Conservation (phyloP, 2,329 filamentous ascomycete species). For the Alternaria novae-zelandiae region DNA sequence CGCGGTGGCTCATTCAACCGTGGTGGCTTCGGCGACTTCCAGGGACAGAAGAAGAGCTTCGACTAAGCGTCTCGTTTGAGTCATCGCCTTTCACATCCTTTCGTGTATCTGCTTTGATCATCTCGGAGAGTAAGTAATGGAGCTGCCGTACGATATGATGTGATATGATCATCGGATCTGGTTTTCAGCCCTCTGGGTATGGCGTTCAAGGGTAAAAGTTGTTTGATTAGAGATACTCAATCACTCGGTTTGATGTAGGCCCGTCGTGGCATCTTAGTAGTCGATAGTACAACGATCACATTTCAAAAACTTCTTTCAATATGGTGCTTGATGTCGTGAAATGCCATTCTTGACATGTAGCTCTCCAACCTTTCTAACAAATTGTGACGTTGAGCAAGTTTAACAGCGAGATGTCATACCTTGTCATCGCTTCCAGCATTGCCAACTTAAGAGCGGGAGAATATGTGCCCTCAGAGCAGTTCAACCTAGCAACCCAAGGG, state of each 20-base stretch:
- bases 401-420: not conserved
- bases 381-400: not conserved
- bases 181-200: constrained; percentile 14
- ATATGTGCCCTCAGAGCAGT: not conserved
- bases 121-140: constrained; percentile 34
- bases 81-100: constrained; percentile 5
- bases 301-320: not conserved
- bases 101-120: constrained; percentile 27
- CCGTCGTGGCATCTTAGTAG: constrained; percentile 12
- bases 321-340: not conserved
- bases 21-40: constrained; percentile 69
- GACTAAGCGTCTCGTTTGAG: constrained; percentile 33
- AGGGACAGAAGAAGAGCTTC: constrained; percentile 82
- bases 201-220: constrained; percentile 27
- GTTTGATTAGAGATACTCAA: constrained; percentile 7
- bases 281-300: constrained; percentile 17
- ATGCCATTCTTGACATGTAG: not conserved
- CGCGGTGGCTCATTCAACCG: constrained; percentile 55
- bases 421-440: not conserved
- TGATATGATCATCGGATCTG: constrained; percentile 18
- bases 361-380: not conserved
- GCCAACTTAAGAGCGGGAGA: not conserved
- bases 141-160: constrained; percentile 24
- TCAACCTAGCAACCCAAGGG: not conserved
- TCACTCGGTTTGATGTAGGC: constrained; percentile 6